Base-by-base conservation (phyloP, 768 basidiomycete genomes). In the Paxillus ammoniavirescens region DNA sequence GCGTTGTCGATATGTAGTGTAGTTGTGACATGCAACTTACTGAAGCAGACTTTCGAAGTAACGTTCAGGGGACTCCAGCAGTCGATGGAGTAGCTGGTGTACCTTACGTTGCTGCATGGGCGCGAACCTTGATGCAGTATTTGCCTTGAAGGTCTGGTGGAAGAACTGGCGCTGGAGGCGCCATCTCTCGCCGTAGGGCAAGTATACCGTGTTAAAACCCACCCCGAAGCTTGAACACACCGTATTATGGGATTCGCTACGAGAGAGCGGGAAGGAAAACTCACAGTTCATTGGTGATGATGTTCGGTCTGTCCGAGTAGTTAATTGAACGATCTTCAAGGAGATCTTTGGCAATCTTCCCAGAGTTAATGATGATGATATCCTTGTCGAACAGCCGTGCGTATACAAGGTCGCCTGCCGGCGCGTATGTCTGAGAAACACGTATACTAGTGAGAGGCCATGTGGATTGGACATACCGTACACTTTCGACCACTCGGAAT, bases 181-280 rank as follows among this genome's bases (percentile, higher is more conserved):
- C 64, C 64, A 65, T 45, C 53, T 50, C 3, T 50, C 46, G 2
- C 64, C 58, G 37, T 65, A 63, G 3, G 52, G 51, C 59, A 60
- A 42, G 10, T 63, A 15, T 8, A 36, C 28, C 2, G 58, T 53
- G 37, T 58, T 58, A 26, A 62, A 62, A 2, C 30, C 61, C n/a
- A 54, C 14, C 15, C 61, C 61, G 18, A 60, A 64, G 17, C 61
- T 62, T 40, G 30, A 0, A 45, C 13, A 5, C 35, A 35, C 2
- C 1, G 36, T 2, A 15, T 18, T 5, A 21, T 46, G 1, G 18
- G 38, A 42, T n/a, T 5, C 12, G 17, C 23, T 1, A 47, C 15
- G 5, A 4, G 28, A 28, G 28, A 33, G 5, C 2, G 26, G 15
- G 31, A 42, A 43, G n/a, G 31, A 35, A 8, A 2, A 2, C 56